phyloP scores from a whole-genome alignment of 108 stramenopile species.

The Nitzschia putrida region DNA sequence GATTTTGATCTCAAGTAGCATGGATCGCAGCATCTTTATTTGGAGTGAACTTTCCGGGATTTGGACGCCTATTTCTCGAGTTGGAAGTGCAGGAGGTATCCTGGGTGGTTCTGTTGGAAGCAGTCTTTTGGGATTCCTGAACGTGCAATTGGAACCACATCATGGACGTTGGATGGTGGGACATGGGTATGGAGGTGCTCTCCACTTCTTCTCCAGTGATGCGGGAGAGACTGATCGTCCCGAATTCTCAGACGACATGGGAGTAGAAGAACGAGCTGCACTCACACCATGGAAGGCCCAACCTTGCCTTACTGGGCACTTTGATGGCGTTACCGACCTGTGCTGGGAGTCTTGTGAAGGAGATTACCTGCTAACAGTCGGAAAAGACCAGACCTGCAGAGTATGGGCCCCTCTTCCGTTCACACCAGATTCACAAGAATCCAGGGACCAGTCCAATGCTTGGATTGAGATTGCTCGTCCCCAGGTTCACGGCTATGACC shows the following conservation, averaged over 20 bases:
- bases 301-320: conserved; percentile 85
- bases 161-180: conserved; percentile 62
- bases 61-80: conserved; percentile 82
- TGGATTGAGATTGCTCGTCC: conserved; percentile 87
- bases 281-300: conserved; percentile 65
- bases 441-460: conserved; percentile 3
- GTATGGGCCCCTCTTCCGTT: conserved; percentile 66
- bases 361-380: conserved; percentile 73
- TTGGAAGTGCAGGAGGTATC: conserved; percentile 89
- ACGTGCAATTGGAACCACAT: conserved; percentile 46
- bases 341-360: conserved; percentile 77
- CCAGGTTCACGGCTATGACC: conserved; percentile 87
- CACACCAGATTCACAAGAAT: background rate
- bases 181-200: conserved; percentile 83
- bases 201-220: conserved; percentile 57
- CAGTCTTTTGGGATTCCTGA: conserved; percentile 73
- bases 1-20: conserved; percentile 74
- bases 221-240: background rate
- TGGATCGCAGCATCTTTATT: conserved; percentile 84
- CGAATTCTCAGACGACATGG: background rate
- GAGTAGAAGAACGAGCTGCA: conserved; percentile 45
- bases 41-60: conserved; percentile 63
- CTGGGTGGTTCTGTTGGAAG: conserved; percentile 81
- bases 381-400: conserved; percentile 84
- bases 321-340: conserved; percentile 68